Base-by-base conservation (phyloP, 768 basidiomycete species). In the Kwoniella europaea region DNA sequence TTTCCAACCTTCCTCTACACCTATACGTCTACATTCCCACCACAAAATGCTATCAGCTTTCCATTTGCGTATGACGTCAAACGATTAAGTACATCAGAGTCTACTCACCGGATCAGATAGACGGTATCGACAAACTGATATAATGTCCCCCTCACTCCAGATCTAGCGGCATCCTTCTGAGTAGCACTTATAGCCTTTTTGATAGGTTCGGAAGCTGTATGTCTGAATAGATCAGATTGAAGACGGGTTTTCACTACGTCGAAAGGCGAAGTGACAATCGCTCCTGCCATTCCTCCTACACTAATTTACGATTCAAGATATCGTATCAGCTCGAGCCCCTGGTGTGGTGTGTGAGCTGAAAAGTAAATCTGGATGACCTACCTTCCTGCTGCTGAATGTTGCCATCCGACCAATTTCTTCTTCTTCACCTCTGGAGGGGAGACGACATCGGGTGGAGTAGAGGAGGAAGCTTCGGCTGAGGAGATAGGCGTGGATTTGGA, bases 221-320 rank as follows among this genome's bases (percentile, higher is more conserved):
- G 69, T 63, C 85, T 84, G 80, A 94, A 97, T 22, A 98, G 85
- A 84, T 90, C 90, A 2, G 94, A 96, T 85, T 99, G 97, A 7
- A 98, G 86, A 3, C 97, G 91, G 54, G 97, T 99, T 86, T 98
- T 98, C 72, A 98, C 94, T 42, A 99, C 94, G 84, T 99, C 97
- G 77, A 99, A 96, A 0, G 97, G 96, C 55, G 93, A 94, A 0
- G 97, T 99, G 3, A 98, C 90, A 69, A 97, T 91, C 18, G 94
- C 94, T 43, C 96, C 97, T 79, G 93, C 93, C 94, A 98, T 96
- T 52, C 95, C 97, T 27, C 96, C 97, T 18, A 98, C 86, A 22
- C 96, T 98, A 54, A 12, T 9, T 18, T 3, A 2, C 41, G 27
- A 52, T 22, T 9, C 12, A 10, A 63, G 27, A n/a, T 44, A n/a